Evolutionary conservation across 306 rosid species (phyloP), one percentile per base, ranked within the genome.

Genomic region (Sechiopsis laciniata): DNA sequence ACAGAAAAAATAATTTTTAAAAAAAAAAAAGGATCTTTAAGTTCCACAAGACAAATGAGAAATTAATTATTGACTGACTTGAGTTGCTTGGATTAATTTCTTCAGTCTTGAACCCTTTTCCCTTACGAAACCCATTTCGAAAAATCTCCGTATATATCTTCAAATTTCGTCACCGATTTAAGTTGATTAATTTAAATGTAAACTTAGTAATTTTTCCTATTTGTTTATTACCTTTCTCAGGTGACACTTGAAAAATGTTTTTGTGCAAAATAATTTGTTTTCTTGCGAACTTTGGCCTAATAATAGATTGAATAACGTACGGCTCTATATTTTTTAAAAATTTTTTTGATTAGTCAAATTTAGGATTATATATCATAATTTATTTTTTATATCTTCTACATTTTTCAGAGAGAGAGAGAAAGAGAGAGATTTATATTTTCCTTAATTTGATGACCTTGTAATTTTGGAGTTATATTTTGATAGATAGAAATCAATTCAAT

Each of bases 401-500:
- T 63, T 24, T n/a, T 35, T 37, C 6, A 16, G 51, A 63, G 51
- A 63, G 50, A 16, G 51, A 63, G 51, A 63, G 50, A 35, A 21
- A 35, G 69, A 35, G 69, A 61, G 46, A 26, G 48, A 32, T 42
- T 42, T 42, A 0, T 40, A 5, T 40, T 40, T 62, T 32, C 32
- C 69, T 15, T 8, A 16, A 15, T 7, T 2, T 32, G 24, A 8
- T 62, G 69, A 62, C 69, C 32, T 35, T 62, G 22, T 62, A 16
- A 5, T 40, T 3, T 3, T 32, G 6, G 8, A 15, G 21, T n/a
- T 3, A 2, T 29, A n/a, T 35, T 63, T 63, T 14, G 37, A 63
- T 32, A 42, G n/a, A 16, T 10, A 65, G 71, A 65, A 65, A 53
- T 65, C 71, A 65, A 65, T 40, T 65, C 19, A 65, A 65, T 65